Conservation (phyloP, 106 monocot species). For the Allium fistulosum region DNA sequence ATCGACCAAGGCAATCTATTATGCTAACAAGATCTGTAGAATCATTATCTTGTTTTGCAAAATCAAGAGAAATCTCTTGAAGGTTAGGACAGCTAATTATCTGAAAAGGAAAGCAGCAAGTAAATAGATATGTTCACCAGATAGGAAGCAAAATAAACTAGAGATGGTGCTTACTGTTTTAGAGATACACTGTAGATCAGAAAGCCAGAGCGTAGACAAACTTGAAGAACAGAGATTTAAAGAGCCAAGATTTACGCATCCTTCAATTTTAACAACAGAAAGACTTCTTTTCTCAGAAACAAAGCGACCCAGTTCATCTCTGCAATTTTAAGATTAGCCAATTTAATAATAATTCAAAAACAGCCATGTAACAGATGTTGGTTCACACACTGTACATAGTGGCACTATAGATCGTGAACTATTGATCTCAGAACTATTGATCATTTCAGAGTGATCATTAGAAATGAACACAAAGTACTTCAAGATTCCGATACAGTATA, state of each 20-base stretch:
- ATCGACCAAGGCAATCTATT: slow-evolving; percentile 64
- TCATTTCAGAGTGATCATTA: not conserved
- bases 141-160: not conserved
- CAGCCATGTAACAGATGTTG: not conserved
- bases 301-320: slow-evolving; percentile 84
- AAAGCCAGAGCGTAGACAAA: slow-evolving; percentile 77
- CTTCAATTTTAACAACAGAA: slow-evolving; percentile 67
- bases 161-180: slow-evolving; percentile 43
- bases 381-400: not conserved
- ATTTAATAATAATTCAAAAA: not conserved
- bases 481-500: not conserved
- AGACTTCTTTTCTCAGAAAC: slow-evolving; percentile 80
- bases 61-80: slow-evolving; percentile 80
- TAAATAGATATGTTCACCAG: not conserved
- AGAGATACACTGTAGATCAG: slow-evolving; percentile 71
- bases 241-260: slow-evolving; percentile 65
- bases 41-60: slow-evolving; percentile 79
- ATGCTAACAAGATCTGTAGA: slow-evolving; percentile 69
- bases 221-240: slow-evolving; percentile 74
- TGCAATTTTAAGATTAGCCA: slow-evolving; percentile 14
- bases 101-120: slow-evolving; percentile 25
- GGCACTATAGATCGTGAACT: not conserved
- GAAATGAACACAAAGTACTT: not conserved
- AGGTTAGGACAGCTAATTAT: slow-evolving; percentile 82
- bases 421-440: not conserved